Base-by-base conservation (phyloP, 2,329 filamentous ascomycete genomes). In the Aspergillus sp. region DNA sequence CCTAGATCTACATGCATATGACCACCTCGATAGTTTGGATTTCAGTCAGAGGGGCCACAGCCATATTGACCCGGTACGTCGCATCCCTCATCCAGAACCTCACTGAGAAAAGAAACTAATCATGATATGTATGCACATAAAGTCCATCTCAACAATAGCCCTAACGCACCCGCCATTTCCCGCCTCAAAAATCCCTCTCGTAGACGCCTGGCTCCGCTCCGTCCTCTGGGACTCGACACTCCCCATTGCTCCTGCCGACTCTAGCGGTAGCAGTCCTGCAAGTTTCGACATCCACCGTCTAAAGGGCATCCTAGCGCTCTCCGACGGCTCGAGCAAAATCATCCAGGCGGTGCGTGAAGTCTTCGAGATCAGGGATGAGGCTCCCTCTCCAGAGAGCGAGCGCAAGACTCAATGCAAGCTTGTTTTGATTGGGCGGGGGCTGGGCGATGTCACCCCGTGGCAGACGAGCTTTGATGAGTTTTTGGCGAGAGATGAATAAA, bases 341-440 rank as follows among this genome's bases (percentile, higher is more conserved):
- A 81, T 98, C 7, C 95, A 99, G 73, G 95, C 93, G 2, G 95
- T 99, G 1, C 81, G 93, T 53, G 93, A 97, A 66, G 84, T 98
- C 15, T 99, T 98, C 73, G 95, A 99, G 68, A 89, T 98, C 23
- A 84, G 91, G 23, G 91, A 96, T 64, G 65, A 68, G 27, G 17
- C 17, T 14, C 66, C 71, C n/a, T 61, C 58, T 2, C 53, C 62
- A 7, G 56, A 64, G 19, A 69, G 37, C 12, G 19, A 53, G 51
- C 31, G 15, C n/a, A 58, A 71, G 40, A 60, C 60, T 43, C 66
- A 70, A 35, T 77, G 73, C 56, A 80, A 79, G 65, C 70, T 81
- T 61, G 78, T 81, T 12, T 65, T 81, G 27, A 81, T 81, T 62
- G 79, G 79, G 15, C 61, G 76, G 52, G 76, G 77, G 4, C 63